Evolutionary conservation across 2,329 filamentous ascomycete genomes (phyloP).

Genomic region (Xylariaceae sp.): DNA sequence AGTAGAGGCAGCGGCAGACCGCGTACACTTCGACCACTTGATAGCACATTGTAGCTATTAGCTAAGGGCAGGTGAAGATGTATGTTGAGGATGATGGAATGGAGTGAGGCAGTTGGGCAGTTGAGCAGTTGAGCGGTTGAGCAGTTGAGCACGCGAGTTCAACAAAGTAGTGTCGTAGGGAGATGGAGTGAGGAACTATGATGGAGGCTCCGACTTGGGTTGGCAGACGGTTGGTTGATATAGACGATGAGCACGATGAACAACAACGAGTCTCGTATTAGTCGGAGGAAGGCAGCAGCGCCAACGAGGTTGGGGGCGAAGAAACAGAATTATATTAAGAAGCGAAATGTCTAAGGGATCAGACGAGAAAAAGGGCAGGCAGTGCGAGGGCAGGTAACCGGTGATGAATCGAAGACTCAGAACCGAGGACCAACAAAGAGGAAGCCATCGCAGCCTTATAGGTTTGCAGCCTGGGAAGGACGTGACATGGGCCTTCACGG

Average conservation of each 20-base stretch:
- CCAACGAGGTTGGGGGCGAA: slow-evolving; percentile 17
- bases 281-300: slow-evolving; percentile 23
- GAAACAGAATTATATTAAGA: slow-evolving; percentile 24
- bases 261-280: slow-evolving; percentile 10
- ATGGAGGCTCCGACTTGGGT: slow-evolving; percentile 5
- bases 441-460: slow-evolving; percentile 54
- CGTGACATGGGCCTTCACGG: slow-evolving; percentile 12
- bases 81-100: slow-evolving; percentile 8
- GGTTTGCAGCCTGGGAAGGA: slow-evolving; percentile 36
- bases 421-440: slow-evolving; percentile 21
- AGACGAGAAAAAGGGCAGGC: slow-evolving; percentile 26
- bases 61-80: slow-evolving; percentile 24
- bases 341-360: slow-evolving; percentile 18
- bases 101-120: background rate
- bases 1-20: slow-evolving; percentile 82
- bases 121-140: background rate
- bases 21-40: slow-evolving; percentile 81
- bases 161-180: background rate
- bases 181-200: slow-evolving; percentile 3
- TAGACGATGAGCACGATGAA: slow-evolving; percentile 15
- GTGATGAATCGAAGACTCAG: slow-evolving; percentile 28
- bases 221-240: slow-evolving; percentile 16
- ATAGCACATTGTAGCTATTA: slow-evolving; percentile 63
- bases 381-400: slow-evolving; percentile 28
- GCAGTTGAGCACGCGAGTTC: background rate